Conservation (phyloP, 2,329 filamentous ascomycete genomes). For the Alternaria dauci region DNA sequence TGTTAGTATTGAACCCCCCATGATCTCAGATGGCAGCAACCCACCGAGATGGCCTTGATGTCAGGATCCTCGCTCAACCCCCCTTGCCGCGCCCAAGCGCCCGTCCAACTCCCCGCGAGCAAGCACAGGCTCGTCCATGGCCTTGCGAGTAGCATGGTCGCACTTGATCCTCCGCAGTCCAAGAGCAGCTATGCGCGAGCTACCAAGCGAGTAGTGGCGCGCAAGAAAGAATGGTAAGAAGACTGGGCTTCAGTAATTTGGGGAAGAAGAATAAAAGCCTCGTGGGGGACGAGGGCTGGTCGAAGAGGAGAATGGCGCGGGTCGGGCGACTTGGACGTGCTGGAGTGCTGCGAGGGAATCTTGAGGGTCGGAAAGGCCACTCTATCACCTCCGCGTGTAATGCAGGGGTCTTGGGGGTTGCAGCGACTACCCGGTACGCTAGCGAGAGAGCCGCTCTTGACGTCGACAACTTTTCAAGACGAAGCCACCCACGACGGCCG, state of each 20-base stretch:
- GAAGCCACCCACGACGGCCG: constrained; percentile 4
- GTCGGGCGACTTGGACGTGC: constrained; percentile 38
- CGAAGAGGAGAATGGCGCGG: constrained; percentile 34
- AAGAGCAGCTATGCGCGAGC: constrained; percentile 28
- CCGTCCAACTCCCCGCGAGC: constrained; percentile 48
- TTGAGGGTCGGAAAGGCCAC: constrained; percentile 20
- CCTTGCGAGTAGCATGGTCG: constrained; percentile 46
- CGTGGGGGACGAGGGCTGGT: constrained; percentile 24
- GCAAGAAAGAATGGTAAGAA: constrained; percentile 41
- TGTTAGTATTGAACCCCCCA: constrained; percentile 29
- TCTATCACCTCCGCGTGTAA: constrained; percentile 36
- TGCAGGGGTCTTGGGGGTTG: constrained; percentile 31
- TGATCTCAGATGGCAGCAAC: constrained; percentile 40
- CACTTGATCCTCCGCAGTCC: constrained; percentile 23
- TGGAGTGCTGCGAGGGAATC: constrained; percentile 23
- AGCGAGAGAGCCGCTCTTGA: constrained; percentile 36
- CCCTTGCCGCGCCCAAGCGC: constrained; percentile 36
- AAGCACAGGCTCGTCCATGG: constrained; percentile 50
- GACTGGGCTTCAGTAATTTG: constrained; percentile 37
- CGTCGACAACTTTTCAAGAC: constrained; percentile 41
- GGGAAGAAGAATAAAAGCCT: constrained; percentile 18
- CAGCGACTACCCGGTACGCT: constrained; percentile 17
- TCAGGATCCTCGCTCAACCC: constrained; percentile 54
- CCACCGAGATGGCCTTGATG: constrained; percentile 72
- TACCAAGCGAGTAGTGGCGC: constrained; percentile 14